A percentile compares a stretch with the other conserved stretches of the same genome.
Conservation (phyloP, 495 filamentous ascomycete genomes). For the Aspergillus coremiiformis region DNA sequence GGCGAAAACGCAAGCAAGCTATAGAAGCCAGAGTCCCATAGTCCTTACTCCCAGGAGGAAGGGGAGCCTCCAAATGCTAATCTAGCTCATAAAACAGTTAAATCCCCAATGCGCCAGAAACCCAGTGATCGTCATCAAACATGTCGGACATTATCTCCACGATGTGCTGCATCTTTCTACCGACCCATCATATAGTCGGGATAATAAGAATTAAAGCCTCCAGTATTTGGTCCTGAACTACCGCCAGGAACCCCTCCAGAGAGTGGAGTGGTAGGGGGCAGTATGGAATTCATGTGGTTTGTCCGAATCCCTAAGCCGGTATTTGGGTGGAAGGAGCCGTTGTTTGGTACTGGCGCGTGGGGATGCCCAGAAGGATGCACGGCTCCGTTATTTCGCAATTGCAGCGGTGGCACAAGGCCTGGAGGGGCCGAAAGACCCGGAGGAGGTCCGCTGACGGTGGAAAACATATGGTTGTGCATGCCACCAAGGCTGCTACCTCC, state of each 20-base stretch:
- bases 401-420: constrained; percentile 46
- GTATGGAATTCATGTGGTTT: constrained; percentile 37
- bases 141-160: constrained; percentile 41
- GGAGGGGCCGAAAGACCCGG: constrained; percentile 66
- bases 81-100: constrained; percentile 36
- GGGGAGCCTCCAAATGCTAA: constrained; percentile 43
- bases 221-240: constrained; percentile 33
- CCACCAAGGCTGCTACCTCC: constrained; percentile 46
- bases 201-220: constrained; percentile 42
- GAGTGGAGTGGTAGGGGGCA: constrained; percentile 31
- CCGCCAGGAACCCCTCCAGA: constrained; percentile 31
- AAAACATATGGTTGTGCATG: constrained; percentile 56
- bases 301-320: constrained; percentile 40
- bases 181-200: constrained; percentile 57
- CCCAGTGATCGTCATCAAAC: constrained; percentile 39
- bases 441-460: constrained; percentile 65
- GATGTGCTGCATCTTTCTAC: constrained; percentile 24
- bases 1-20: constrained; percentile 16
- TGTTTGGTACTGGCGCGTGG: constrained; percentile 30
- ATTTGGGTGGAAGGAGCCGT: constrained; percentile 35
- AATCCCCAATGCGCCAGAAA: constrained; percentile 41
- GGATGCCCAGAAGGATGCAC: constrained; percentile 28
- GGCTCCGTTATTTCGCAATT: constrained; percentile 29
- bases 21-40: constrained; percentile 26
- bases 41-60: constrained; percentile 39